Evolutionary conservation across 352 stramenopile species (phyloP), one percentile per base, ranked within the genome.

Genomic region (Phytophthora macrochlamydospora): DNA sequence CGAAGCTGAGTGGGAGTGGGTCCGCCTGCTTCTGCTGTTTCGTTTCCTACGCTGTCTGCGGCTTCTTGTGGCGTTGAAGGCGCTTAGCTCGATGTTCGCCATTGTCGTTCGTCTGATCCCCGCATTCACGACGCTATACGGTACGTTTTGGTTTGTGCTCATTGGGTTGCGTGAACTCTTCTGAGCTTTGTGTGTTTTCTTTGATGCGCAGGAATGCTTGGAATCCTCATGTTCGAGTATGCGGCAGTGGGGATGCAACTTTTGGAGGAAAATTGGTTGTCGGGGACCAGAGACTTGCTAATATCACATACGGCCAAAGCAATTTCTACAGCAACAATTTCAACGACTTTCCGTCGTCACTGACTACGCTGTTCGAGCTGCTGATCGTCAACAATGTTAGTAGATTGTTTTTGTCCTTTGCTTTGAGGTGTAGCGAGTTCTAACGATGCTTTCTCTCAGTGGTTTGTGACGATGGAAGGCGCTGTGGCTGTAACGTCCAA

Each of bases 261-360:
- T 95, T 90, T 66, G 81, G 81, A 40, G 84, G 79, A 0, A 79
- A 78, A 31, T 76, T 95, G 32, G 44, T 71, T 2, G 62, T 78
- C 12, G 72, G 74, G 28, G 73, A 88, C 13, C 56, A 65, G 8
- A 40, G 54, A 0, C 63, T 92, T 28, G 63, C 61, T 0, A 56
- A 49, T 6, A 85, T 75, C 48, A 59, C 74, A 11, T 94, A 81
- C 51, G 79, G 74, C 3, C 66, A 74, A 3, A 59, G 56, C 4
- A 80, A 85, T 42, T 94, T 90, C 52, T 85, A 79, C 49, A 68
- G 76, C 56, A 89, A 91, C 75, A 94, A 93, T 63, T 94, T 93
- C 54, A 91, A 94, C 70, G 83, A 91, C 59, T 79, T 89, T 53
- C 62, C 75, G 24, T 83, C 71, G 0, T 78, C 76, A 2, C 61